Conservation (phyloP, 2,329 filamentous ascomycete species). For the Hypoxylon sp. region DNA sequence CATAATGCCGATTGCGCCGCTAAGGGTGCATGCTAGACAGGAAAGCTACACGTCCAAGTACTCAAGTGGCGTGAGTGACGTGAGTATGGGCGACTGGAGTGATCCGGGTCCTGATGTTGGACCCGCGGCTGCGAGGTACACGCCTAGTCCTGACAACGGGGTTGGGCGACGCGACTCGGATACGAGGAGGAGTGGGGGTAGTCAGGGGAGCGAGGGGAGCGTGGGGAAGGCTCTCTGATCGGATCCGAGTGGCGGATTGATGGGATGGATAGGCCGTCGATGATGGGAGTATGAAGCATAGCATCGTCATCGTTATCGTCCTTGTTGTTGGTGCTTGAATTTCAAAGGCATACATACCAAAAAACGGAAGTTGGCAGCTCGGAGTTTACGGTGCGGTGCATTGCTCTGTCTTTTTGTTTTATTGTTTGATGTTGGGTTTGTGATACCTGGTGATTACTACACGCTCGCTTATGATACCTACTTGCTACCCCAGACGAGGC, state of each 20-base stretch:
- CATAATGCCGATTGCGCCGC: constrained; percentile 49
- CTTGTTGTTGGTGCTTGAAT: constrained; percentile 10
- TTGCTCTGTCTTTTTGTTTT: constrained; percentile 26
- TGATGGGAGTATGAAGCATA: constrained; percentile 31
- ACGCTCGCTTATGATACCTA: constrained; percentile 53
- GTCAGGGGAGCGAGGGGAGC: constrained; percentile 51
- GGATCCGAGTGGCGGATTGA: neutral
- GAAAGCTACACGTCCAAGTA: constrained; percentile 64
- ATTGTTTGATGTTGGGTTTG: constrained; percentile 24
- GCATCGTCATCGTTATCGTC: constrained; percentile 9
- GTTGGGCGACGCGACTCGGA: constrained; percentile 33
- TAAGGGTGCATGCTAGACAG: constrained; percentile 54
- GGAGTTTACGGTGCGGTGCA: constrained; percentile 42
- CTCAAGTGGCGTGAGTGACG: constrained; percentile 65
- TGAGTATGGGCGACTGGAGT: constrained; percentile 63
- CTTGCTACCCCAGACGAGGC: constrained; percentile 48
- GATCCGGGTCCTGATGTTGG: constrained; percentile 70
- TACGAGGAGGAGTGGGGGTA: constrained; percentile 47
- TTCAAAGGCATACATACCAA: constrained; percentile 29
- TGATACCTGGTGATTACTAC: constrained; percentile 35
- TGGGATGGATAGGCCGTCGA: neutral
- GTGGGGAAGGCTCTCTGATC: constrained; percentile 56
- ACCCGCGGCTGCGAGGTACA: constrained; percentile 54
- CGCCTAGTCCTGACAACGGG: constrained; percentile 46
- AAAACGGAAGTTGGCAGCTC: constrained; percentile 30